Evolutionary conservation across 352 stramenopile species (phyloP).

Genomic region (Phytopythium litorale): DNA sequence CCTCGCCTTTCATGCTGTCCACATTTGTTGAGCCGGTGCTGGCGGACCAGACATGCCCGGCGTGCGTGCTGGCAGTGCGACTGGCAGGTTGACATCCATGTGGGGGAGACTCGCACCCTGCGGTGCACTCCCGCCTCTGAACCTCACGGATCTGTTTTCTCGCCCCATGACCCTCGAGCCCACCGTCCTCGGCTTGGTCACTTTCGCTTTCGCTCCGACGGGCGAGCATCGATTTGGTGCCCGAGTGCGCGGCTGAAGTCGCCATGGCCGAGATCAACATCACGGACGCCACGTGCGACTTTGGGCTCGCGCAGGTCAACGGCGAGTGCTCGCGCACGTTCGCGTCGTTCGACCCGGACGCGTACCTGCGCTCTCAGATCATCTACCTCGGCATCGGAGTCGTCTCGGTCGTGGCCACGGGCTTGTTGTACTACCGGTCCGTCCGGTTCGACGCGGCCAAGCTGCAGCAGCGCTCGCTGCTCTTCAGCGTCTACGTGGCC

Average conservation of each 20-base stretch:
- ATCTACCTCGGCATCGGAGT: slow-evolving; percentile 20
- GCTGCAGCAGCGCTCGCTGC: slow-evolving; percentile 25
- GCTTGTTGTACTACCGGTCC: slow-evolving; percentile 19
- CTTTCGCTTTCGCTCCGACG: not conserved
- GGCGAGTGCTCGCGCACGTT: slow-evolving; percentile 19
- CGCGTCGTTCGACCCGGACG: slow-evolving; percentile 16
- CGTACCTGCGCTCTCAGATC: slow-evolving; percentile 19
- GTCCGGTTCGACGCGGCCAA: slow-evolving; percentile 17
- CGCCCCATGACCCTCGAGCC: too few species aligned
- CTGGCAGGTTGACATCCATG: not conserved
- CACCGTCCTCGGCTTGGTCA: not conserved
- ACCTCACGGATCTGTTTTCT: not conserved
- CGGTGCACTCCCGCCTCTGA: not conserved
- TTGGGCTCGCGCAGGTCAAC: slow-evolving; percentile 17
- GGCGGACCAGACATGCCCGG: not conserved
- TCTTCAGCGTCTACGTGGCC: slow-evolving; percentile 26
- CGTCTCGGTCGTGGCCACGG: slow-evolving; percentile 16
- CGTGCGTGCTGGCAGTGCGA: not conserved
- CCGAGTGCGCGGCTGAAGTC: not conserved
- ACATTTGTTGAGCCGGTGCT: not conserved
- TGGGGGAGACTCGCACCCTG: not conserved
- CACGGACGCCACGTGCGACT: slow-evolving; percentile 23
- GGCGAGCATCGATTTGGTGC: not conserved
- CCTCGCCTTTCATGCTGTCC: not conserved
- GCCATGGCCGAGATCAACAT: slow-evolving; percentile 18